Conservation (phyloP, 2,329 filamentous ascomycete species). For the Penicillium verrucosum region DNA sequence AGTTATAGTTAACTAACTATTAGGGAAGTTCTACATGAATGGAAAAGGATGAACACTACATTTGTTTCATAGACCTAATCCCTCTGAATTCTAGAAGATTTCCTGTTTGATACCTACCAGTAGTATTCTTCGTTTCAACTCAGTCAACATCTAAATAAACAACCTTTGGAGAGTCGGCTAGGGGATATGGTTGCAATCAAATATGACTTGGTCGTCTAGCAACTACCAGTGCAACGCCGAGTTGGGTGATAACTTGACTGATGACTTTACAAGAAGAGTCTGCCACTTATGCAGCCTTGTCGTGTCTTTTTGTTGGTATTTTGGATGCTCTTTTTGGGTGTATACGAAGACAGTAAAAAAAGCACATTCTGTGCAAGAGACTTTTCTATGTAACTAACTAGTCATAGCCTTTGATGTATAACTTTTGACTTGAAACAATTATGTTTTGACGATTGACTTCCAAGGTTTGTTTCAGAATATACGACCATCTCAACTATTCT, state of each 20-base stretch:
- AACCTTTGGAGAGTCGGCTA: background rate
- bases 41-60: background rate
- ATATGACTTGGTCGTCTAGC: background rate
- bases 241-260: background rate
- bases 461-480: no score
- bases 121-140: background rate
- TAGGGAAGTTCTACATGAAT: no score
- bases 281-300: no score
- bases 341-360: no score
- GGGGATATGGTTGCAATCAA: background rate
- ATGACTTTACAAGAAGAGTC: background rate
- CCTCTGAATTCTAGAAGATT: background rate
- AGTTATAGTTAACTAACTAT: no score
- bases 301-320: no score
- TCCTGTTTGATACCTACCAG: background rate
- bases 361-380: no score
- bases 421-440: background rate
- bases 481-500: background rate
- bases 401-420: no score
- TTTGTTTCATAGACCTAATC: background rate
- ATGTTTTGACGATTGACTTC: no score
- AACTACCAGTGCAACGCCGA: background rate
- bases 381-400: no score
- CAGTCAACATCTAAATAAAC: background rate
- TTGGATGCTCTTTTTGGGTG: no score